Conservation (phyloP, 1,284 basidiomycete genomes). For the Ustilago curta region DNA sequence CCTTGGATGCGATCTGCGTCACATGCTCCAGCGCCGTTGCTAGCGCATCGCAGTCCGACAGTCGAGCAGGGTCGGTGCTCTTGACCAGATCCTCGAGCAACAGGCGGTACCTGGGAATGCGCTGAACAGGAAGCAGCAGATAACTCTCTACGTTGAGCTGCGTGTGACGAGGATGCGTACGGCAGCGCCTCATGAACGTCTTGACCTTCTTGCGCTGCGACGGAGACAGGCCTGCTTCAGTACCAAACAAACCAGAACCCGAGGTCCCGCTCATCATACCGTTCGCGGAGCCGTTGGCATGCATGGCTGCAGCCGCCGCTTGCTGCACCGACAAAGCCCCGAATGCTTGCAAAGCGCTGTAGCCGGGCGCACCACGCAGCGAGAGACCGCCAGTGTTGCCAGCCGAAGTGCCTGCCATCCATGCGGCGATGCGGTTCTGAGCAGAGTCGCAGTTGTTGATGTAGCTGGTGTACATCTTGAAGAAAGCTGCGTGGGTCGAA, state of each 20-base stretch:
- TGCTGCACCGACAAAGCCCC: slow-evolving; percentile 33
- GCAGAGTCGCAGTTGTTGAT: slow-evolving; percentile 66
- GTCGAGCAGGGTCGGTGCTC: slow-evolving; percentile 50
- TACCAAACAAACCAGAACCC: slow-evolving; percentile 14
- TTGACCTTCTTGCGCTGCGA: slow-evolving; percentile 59
- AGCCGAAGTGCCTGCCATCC: slow-evolving; percentile 40
- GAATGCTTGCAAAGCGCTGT: slow-evolving; percentile 22
- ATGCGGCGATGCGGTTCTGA: slow-evolving; percentile 39
- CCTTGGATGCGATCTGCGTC: slow-evolving; percentile 61
- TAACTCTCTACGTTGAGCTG: slow-evolving; percentile 97
- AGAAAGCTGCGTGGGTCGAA: slow-evolving; percentile 64
- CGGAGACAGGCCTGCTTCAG: slow-evolving; percentile 26
- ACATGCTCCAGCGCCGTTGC: slow-evolving; percentile 61
- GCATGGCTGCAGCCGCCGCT: slow-evolving; percentile 22
- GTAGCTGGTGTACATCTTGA: slow-evolving; percentile 68
- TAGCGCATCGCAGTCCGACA: slow-evolving; percentile 42
- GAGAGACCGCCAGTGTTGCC: slow-evolving; percentile 44
- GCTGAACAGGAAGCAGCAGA: slow-evolving; percentile 91
- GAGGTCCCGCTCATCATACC: slow-evolving; percentile 13
- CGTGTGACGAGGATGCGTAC: slow-evolving; percentile 80
- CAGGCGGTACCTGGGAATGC: slow-evolving; percentile 93
- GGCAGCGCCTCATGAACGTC: slow-evolving; percentile 67
- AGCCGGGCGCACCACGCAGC: slow-evolving; percentile 25
- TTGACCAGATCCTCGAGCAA: slow-evolving; percentile 71
- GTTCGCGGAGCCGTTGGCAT: slow-evolving; percentile 4